Evolutionary conservation across 2,329 filamentous ascomycete species (phyloP).

Genomic region (Metarhizium brunneum): DNA sequence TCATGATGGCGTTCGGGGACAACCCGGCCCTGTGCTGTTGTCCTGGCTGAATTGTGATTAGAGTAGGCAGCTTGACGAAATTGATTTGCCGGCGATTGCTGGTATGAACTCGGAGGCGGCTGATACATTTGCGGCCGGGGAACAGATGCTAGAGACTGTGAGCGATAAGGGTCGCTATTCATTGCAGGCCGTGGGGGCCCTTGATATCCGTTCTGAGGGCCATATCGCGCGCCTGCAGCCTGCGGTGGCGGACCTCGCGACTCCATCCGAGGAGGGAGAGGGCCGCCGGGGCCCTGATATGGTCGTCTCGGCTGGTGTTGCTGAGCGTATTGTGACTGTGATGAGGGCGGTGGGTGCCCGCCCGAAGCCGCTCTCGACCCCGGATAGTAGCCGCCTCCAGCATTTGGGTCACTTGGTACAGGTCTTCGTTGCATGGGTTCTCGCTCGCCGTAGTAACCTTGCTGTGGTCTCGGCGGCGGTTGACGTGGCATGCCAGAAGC

Average conservation of each 20-base stretch:
- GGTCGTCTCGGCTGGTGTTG: constrained; percentile 34
- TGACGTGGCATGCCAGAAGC: constrained; percentile 48
- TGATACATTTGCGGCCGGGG: constrained; percentile 66
- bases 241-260: constrained; percentile 42
- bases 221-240: constrained; percentile 27
- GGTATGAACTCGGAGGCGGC: constrained; percentile 50
- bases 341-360: constrained; percentile 32
- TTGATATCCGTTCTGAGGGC: constrained; percentile 52
- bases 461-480: constrained; percentile 49
- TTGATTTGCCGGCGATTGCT: constrained; percentile 59
- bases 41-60: constrained; percentile 58
- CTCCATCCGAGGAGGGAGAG: constrained; percentile 58
- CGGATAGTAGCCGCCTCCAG: constrained; percentile 43
- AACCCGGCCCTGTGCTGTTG: constrained; percentile 82
- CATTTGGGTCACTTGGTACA: constrained; percentile 26
- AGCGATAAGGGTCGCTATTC: constrained; percentile 79
- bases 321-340: constrained; percentile 36
- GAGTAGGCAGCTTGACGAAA: constrained; percentile 69
- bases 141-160: constrained; percentile 80
- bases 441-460: constrained; percentile 25
- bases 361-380: constrained; percentile 42
- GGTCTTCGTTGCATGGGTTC: constrained; percentile 17
- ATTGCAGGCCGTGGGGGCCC: constrained; percentile 58
- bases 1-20: constrained; percentile 87
- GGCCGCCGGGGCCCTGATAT: constrained; percentile 31